These are phyloP conservation scores for Echites panduratus DNA, from an alignment of 257 asterid species.

Conservation along the genomic window DNA sequence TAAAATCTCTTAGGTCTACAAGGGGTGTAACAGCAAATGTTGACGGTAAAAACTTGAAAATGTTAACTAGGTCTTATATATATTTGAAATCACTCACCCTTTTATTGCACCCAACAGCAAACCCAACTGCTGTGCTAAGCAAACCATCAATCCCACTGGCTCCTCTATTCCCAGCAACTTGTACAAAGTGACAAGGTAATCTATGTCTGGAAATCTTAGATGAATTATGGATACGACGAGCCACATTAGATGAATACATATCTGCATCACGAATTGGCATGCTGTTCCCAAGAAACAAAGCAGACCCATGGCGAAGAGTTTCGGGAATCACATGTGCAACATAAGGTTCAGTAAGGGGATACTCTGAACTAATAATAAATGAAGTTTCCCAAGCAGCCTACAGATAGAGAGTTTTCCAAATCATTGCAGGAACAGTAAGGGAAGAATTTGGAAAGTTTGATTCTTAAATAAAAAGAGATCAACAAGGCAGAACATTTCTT, in stretches of 20 bases:
- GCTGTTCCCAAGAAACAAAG: slow-evolving; percentile 93
- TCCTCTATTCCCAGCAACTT: slow-evolving; percentile 81
- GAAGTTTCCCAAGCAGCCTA: slow-evolving; percentile 85
- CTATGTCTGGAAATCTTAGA: slow-evolving; percentile 46
- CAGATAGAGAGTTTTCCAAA: slow-evolving; percentile 18
- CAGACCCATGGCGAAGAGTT: slow-evolving; percentile 60
- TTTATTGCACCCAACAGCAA: slow-evolving; percentile 89
- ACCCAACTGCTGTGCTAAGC: slow-evolving; percentile 91
- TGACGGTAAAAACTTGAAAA: background rate
- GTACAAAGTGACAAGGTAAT: slow-evolving; percentile 71
- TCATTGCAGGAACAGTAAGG: slow-evolving; percentile 1
- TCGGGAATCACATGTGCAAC: slow-evolving; percentile 70
- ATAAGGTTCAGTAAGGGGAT: slow-evolving; percentile 83
- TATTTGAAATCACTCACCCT: slow-evolving; percentile 45
- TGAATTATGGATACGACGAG: slow-evolving; percentile 37
- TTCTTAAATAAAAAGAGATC: background rate
- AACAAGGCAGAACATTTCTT: background rate
- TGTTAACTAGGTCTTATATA: background rate
- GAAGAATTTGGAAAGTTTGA: background rate
- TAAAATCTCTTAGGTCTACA: background rate
- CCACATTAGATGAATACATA: slow-evolving; percentile 71
- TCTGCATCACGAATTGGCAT: slow-evolving; percentile 97
- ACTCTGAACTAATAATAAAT: slow-evolving; percentile 57
- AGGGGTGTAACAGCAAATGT: background rate
- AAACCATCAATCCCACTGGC: slow-evolving; percentile 98